Percentiles rank a stretch among this genome's conserved stretches.
These are phyloP conservation scores for Fusarium sp. DNA, from an alignment of 2,329 filamentous ascomycete species.

Conservation along the genomic window DNA sequence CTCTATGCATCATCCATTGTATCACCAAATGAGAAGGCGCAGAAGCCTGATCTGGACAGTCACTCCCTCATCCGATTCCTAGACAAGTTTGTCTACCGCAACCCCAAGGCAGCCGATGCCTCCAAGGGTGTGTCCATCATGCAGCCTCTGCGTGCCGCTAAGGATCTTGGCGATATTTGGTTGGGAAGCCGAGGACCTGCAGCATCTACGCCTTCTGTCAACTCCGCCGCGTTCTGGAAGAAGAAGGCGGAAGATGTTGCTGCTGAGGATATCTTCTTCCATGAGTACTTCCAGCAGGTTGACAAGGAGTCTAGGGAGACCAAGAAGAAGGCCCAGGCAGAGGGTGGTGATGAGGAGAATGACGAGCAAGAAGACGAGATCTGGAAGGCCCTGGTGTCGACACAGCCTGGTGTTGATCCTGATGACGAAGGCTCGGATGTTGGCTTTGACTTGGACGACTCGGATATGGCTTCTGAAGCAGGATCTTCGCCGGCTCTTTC, in stretches of 20 bases:
- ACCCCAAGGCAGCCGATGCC: slow-evolving; percentile 74
- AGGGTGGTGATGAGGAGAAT: slow-evolving; percentile 55
- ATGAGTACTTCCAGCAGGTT: slow-evolving; percentile 87
- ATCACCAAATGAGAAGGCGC: slow-evolving; percentile 71
- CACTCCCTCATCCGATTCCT: slow-evolving; percentile 95
- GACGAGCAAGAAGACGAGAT: slow-evolving; percentile 79
- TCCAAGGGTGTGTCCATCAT: slow-evolving; percentile 89
- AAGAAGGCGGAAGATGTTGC: slow-evolving; percentile 87
- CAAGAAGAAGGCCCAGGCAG: slow-evolving; percentile 60
- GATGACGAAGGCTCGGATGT: slow-evolving; percentile 60
- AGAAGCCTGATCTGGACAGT: slow-evolving; percentile 88
- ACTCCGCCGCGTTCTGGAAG: slow-evolving; percentile 89
- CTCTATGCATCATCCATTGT: slow-evolving; percentile 80
- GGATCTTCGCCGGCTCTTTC: slow-evolving; percentile 50
- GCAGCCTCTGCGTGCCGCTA: slow-evolving; percentile 76
- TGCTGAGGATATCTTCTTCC: slow-evolving; percentile 96
- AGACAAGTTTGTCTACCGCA: slow-evolving; percentile 98
- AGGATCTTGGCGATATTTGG: slow-evolving; percentile 63
- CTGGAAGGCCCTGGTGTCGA: slow-evolving; percentile 88
- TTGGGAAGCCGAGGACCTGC: slow-evolving; percentile 60
- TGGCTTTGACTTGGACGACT: slow-evolving; percentile 59
- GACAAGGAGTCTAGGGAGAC: slow-evolving; percentile 66
- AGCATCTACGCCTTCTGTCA: slow-evolving; percentile 62
- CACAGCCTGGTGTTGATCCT: slow-evolving; percentile 69
- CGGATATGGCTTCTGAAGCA: slow-evolving; percentile 59